A percentile compares a stretch with the other conserved stretches of the same genome.
These are phyloP conservation scores for Taphrina confusa DNA, from an alignment of 1,139 yeast species.

Conservation along the genomic window DNA sequence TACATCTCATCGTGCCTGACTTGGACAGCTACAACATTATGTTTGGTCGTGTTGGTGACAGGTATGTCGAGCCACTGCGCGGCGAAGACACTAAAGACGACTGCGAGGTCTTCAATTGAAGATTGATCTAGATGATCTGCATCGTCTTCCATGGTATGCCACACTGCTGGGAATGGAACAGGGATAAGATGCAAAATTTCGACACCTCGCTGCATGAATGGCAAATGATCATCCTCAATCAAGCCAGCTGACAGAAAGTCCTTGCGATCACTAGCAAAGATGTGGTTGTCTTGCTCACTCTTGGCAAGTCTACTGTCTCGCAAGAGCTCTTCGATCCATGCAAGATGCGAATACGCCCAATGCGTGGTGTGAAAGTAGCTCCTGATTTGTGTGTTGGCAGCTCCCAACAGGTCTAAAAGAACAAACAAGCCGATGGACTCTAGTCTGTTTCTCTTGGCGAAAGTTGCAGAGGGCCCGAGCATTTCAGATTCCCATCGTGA, in stretches of 20 bases:
- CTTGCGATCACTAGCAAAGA: constrained; percentile 16
- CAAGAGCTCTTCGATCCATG: constrained; percentile 43
- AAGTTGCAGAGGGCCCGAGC: constrained; percentile 38
- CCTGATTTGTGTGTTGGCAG: constrained; percentile 48
- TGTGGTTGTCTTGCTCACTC: constrained; percentile 7
- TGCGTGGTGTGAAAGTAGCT: constrained; percentile 54
- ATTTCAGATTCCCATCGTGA: constrained; percentile 46
- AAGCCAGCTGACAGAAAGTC: constrained; percentile 17
- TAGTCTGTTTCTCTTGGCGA: constrained; percentile 40
- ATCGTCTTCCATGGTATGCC: constrained; percentile 51
- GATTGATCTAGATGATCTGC: constrained; percentile 18
- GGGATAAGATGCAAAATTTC: constrained; percentile 58
- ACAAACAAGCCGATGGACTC: constrained; percentile 51
- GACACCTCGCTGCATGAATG: constrained; percentile 53
- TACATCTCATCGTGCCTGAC: not conserved
- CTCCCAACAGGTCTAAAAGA: constrained; percentile 56
- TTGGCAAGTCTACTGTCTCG: constrained; percentile 27
- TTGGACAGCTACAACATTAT: not conserved
- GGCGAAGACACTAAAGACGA: constrained; percentile 11
- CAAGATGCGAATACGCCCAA: constrained; percentile 48
- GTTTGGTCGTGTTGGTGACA: not conserved
- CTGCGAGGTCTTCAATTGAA: constrained; percentile 21
- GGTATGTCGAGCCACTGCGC: constrained; percentile 29
- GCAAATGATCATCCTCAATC: constrained; percentile 59
- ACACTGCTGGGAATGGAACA: constrained; percentile 52